Evolutionary conservation across 768 basidiomycete species (phyloP).

Genomic region (Tubosaeta brunneosetosa): DNA sequence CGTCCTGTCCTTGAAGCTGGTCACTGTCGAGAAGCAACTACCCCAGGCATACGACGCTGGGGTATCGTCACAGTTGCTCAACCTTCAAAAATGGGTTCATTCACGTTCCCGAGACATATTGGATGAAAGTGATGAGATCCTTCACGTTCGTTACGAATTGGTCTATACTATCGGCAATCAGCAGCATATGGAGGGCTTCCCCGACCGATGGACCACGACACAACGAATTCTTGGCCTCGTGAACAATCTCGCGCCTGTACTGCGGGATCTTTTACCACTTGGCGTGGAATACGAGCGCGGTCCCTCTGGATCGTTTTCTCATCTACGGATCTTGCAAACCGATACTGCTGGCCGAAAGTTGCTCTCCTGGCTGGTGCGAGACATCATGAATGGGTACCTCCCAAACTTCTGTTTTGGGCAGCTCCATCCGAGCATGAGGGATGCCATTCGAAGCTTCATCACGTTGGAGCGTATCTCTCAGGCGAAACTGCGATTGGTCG

Average conservation of each 20-base stretch:
- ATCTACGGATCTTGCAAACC: slow-evolving; percentile 11
- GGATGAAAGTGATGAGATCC: no score
- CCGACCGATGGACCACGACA: slow-evolving; percentile 39
- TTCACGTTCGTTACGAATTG: slow-evolving; percentile 44
- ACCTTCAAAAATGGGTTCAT: slow-evolving; percentile 18
- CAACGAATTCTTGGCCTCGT: slow-evolving; percentile 37
- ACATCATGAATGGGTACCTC: slow-evolving; percentile 7
- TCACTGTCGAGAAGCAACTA: slow-evolving; percentile 23
- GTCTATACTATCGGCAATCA: slow-evolving; percentile 43
- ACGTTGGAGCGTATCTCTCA: not conserved
- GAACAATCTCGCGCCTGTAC: slow-evolving; percentile 1
- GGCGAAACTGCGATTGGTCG: not conserved
- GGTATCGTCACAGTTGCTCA: slow-evolving; percentile 16
- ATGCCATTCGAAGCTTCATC: slow-evolving; percentile 9
- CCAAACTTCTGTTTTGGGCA: slow-evolving; percentile 8
- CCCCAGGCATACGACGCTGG: slow-evolving; percentile 8
- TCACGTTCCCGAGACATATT: slow-evolving; percentile 15
- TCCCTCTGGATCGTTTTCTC: slow-evolving; percentile 5
- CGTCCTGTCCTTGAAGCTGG: slow-evolving; percentile 44
- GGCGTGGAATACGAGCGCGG: slow-evolving; percentile 7
- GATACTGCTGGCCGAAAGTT: slow-evolving; percentile 4
- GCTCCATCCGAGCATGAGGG: not conserved
- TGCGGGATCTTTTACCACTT: slow-evolving; percentile 2
- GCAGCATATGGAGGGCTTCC: slow-evolving; percentile 35
- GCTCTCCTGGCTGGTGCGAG: slow-evolving; percentile 4